Percentiles rank a stretch among this genome's conserved stretches.
Evolutionary conservation across 257 asterid species (phyloP).

Genomic region (Eustoma russellianum): DNA sequence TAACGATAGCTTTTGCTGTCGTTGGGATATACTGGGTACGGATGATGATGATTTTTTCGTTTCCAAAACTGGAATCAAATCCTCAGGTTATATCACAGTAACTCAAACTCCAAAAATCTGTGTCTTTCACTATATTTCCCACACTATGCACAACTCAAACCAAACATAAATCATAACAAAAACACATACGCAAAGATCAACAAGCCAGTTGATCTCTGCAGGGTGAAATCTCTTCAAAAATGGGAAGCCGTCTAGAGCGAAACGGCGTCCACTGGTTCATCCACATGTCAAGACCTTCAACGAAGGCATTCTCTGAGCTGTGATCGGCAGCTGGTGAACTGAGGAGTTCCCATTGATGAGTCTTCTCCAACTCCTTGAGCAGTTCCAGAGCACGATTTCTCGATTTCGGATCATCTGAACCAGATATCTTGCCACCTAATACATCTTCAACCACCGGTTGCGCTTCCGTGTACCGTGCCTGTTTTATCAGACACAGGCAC

Average conservation of each 20-base stretch:
- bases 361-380: conserved; percentile 35
- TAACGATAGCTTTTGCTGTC: too few relatives aligned
- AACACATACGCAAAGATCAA: conserved; percentile 24
- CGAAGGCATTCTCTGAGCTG: conserved; percentile 46
- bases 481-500: conserved; percentile 57
- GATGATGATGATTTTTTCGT: too few relatives aligned
- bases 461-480: conserved; percentile 53
- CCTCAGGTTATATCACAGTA: too few relatives aligned
- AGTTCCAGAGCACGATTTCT: conserved; percentile 48
- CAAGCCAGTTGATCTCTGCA: conserved; percentile 81
- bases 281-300: conserved; percentile 60
- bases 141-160: too few relatives aligned
- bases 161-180: too few relatives aligned
- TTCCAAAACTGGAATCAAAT: too few relatives aligned
- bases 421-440: conserved; percentile 32
- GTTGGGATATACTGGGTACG: too few relatives aligned
- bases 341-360: conserved; percentile 7
- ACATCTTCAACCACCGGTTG: conserved; percentile 49
- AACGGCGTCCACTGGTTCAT: conserved; percentile 53
- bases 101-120: too few relatives aligned
- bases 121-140: too few relatives aligned
- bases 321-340: conserved; percentile 14
- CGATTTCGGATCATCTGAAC: conserved; percentile 53
- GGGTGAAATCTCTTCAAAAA: conserved; percentile 79
- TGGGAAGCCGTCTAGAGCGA: conserved; percentile 74